Evolutionary conservation across 306 rosid species (phyloP).

Genomic region (Dryas alaskensis): DNA sequence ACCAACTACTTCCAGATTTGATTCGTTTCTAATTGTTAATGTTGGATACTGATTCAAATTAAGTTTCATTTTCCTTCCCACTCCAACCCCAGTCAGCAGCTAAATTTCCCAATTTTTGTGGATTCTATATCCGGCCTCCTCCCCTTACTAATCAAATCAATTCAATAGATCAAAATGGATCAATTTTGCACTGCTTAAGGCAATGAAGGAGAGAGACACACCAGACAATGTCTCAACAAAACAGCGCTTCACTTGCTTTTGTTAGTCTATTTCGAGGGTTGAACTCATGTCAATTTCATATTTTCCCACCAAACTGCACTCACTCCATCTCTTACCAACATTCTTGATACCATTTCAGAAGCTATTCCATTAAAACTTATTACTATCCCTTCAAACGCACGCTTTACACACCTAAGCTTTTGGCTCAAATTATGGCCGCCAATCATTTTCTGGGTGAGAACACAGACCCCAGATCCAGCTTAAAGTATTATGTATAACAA

Average conservation of each 20-base stretch:
- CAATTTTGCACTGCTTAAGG: too few species aligned
- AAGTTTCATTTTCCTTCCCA: not conserved
- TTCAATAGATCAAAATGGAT: not conserved
- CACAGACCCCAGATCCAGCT: not conserved
- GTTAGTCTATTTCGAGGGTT: too few species aligned
- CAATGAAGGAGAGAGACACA: too few species aligned
- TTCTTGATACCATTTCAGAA: too few species aligned
- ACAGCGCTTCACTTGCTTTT: too few species aligned
- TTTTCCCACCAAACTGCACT: too few species aligned
- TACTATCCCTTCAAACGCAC: too few species aligned
- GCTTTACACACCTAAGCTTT: not conserved
- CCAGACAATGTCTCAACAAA: too few species aligned
- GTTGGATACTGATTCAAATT: not conserved
- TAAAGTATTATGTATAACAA: not conserved
- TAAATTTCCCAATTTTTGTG: conserved; percentile 14
- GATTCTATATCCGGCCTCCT: not conserved
- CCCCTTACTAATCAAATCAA: not conserved
- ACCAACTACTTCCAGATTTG: conserved; percentile 62
- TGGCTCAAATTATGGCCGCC: not conserved
- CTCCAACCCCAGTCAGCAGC: not conserved
- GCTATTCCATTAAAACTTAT: too few species aligned
- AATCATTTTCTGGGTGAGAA: too few species aligned
- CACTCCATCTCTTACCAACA: too few species aligned
- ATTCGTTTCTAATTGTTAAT: conserved; percentile 54
- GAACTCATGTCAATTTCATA: too few species aligned